Conservation (phyloP, 495 filamentous ascomycete species). For the Lophium mytilinum region DNA sequence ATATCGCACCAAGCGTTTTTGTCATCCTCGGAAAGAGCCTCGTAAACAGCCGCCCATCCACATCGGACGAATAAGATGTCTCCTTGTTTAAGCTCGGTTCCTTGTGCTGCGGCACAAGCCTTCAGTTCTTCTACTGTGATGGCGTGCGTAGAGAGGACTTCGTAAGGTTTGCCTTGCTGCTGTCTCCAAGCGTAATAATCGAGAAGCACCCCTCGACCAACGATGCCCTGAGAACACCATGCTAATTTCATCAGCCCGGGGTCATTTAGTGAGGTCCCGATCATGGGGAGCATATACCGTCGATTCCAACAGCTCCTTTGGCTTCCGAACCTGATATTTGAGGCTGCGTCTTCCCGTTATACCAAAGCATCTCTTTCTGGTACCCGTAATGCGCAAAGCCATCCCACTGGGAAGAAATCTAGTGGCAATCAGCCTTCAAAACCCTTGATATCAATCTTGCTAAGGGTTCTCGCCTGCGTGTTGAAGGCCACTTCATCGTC, state of each 20-base stretch:
- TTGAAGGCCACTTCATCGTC: conserved; percentile 45
- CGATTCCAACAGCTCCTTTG: not conserved
- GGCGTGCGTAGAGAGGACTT: not conserved
- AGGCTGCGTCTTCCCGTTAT: conserved; percentile 45
- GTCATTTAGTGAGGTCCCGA: not conserved
- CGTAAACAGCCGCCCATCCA: conserved; percentile 39
- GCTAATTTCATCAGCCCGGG: not conserved
- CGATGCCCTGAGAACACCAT: conserved; percentile 35
- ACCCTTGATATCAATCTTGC: too few relatives aligned
- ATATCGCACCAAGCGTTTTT: conserved; percentile 28
- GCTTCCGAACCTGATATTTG: not conserved
- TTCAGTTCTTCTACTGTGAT: conserved; percentile 22
- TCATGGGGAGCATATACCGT: not conserved
- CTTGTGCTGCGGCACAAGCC: conserved; percentile 38
- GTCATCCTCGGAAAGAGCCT: conserved; percentile 26
- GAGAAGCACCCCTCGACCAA: conserved; percentile 43
- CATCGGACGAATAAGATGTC: conserved; percentile 48
- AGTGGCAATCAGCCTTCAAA: too few relatives aligned
- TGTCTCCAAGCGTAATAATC: conserved; percentile 29
- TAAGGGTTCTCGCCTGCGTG: conserved; percentile 27
- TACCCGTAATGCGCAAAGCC: conserved; percentile 37
- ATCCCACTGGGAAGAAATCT: conserved; percentile 41
- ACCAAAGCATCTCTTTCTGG: conserved; percentile 47
- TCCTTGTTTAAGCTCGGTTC: conserved; percentile 42
- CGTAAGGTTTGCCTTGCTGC: not conserved